Evolutionary conservation across 192 early-diverging fungal genomes (phyloP).

Genomic region (Backusella australiensis): DNA sequence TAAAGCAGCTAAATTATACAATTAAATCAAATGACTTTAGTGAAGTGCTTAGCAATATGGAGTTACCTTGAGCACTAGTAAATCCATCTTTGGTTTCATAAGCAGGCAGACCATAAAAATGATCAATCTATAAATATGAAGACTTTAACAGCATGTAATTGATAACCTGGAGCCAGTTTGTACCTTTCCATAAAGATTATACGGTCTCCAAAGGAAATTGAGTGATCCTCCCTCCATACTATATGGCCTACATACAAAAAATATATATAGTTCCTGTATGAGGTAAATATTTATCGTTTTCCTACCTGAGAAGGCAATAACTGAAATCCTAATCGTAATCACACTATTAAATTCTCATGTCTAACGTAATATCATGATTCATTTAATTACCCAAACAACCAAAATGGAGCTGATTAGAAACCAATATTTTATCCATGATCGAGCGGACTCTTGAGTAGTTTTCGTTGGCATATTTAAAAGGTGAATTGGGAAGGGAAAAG

Average conservation of each 20-base stretch:
- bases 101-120: constrained; percentile 32
- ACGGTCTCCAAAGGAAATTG: constrained; percentile 31
- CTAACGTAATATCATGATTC: background rate
- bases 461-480: background rate
- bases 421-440: background rate
- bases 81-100: constrained; percentile 29
- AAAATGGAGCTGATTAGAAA: background rate
- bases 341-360: background rate
- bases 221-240: constrained; percentile 31
- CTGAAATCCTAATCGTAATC: background rate
- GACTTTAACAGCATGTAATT: background rate
- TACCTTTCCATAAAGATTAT: constrained; percentile 37
- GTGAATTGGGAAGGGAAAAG: background rate
- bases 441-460: background rate
- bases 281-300: background rate
- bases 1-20: constrained; percentile 12
- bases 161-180: background rate
- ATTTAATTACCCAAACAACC: background rate
- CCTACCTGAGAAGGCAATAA: background rate
- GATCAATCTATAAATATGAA: constrained; percentile 25
- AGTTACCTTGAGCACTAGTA: constrained; percentile 34
- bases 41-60: background rate
- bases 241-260: constrained; percentile 15
- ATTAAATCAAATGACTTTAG: background rate
- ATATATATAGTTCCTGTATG: background rate